phyloP scores from a whole-genome alignment of 164 flowering plant genomes.

The Echeveria elegans region DNA sequence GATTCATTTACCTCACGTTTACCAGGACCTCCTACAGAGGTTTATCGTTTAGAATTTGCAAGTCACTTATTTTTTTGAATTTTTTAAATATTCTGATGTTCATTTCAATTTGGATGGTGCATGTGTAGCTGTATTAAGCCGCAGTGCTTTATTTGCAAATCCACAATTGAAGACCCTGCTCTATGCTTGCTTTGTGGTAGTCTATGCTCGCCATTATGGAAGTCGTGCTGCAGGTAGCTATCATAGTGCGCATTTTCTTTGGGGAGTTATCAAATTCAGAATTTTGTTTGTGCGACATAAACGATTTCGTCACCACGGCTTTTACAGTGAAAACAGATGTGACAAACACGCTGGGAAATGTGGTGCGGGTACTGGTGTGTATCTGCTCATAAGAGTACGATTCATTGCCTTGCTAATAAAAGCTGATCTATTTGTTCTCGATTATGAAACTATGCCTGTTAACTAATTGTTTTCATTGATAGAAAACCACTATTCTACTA shows the following conservation, averaged over 20 bases:
- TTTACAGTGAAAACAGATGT: conserved; percentile 55
- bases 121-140: conserved; percentile 71
- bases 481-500: conserved; percentile 79
- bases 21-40: conserved; percentile 93
- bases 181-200: conserved; percentile 87
- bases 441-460: neutral
- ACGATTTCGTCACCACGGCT: conserved; percentile 3
- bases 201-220: conserved; percentile 71
- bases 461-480: conserved; percentile 10
- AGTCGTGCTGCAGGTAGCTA: conserved; percentile 80
- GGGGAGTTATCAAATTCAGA: neutral
- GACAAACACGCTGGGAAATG: conserved; percentile 65
- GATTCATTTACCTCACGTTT: conserved; percentile 67
- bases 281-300: neutral
- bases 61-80: neutral
- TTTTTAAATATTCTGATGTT: neutral
- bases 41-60: conserved; percentile 15
- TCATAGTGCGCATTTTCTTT: neutral
- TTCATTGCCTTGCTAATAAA: conserved; percentile 1
- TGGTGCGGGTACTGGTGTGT: conserved; percentile 91
- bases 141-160: conserved; percentile 51
- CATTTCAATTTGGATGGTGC: neutral
- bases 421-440: neutral
- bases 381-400: conserved; percentile 64
- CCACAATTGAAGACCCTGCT: conserved; percentile 52